Base-by-base conservation (phyloP, 139 green algal species). In the Chlamydomonas sp. region DNA sequence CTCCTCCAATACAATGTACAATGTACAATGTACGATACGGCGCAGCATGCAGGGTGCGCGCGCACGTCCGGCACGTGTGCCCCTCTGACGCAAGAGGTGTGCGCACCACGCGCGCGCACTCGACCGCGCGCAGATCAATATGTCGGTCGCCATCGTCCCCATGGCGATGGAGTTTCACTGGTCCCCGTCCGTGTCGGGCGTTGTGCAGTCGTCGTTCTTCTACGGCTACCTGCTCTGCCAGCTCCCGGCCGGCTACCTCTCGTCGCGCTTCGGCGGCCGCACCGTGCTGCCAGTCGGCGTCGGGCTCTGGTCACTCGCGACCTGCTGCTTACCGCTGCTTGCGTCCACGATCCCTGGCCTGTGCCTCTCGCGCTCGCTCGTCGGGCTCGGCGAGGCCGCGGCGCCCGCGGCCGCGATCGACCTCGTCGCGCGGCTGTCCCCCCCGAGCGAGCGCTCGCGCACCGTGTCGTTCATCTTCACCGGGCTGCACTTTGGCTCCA, bases 61-160 rank as follows among this genome's bases (percentile, higher is more conserved):
- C n/a, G n/a, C n/a, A n/a, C n/a, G n/a, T n/a, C n/a, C n/a, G n/a
- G n/a, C n/a, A n/a, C n/a, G n/a, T n/a, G n/a, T n/a, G n/a, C n/a
- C 57, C 57, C 3, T 31, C 3, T 48, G 13, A 13, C 3, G 5
- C 33, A 30, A 10, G 22, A 3, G 4, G 29, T 65, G 58, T 35
- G 28, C 26, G 28, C 2, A 24, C 35, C 24, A 1, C 3, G 5
- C 29, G 2, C 54, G 24, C 22, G 22, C 60, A 38, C 76, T 84
- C 73, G 82, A 90, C 77, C 89, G n/a, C n/a, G n/a, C n/a, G n/a
- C n/a, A 94, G 76, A 87, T 99, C 37, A 99, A 98, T 78, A 95
- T 99, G 69, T 89, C 73, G 5, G 85, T 99, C 2, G 93, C 94
- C 49, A 97, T 99, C 73, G 94, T 99, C 48, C 90, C 95, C 13